These are phyloP conservation scores for Geotrichum klebahnii DNA, from an alignment of 1,139 yeast genomes.

Conservation along the genomic window DNA sequence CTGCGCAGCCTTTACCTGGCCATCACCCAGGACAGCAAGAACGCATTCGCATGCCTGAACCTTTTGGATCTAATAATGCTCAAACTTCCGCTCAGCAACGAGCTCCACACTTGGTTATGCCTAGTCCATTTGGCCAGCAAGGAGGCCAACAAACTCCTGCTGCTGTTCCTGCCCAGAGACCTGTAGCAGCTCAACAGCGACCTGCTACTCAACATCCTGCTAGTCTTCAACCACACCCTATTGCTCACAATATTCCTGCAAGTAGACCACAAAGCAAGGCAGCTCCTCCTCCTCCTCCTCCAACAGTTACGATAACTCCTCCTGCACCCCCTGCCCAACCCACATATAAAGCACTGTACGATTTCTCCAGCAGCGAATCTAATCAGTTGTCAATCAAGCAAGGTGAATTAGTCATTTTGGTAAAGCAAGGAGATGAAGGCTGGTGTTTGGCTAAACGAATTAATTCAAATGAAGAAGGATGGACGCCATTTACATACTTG, in stretches of 20 bases:
- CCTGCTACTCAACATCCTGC: constrained; percentile 30
- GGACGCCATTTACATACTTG: constrained; percentile 95
- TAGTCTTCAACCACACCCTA: constrained; percentile 62
- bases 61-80: constrained; percentile 15
- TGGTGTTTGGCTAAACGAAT: constrained; percentile 86
- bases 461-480: constrained; percentile 79
- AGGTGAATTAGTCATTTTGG: constrained; percentile 69
- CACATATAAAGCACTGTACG: constrained; percentile 80
- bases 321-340: constrained; percentile 63
- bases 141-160: constrained; percentile 35
- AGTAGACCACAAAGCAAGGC: constrained; percentile 24
- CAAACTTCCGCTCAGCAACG: constrained; percentile 21
- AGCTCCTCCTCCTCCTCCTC: constrained; percentile 39
- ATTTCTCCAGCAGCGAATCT: constrained; percentile 81
- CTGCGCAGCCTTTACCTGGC: constrained; percentile 22
- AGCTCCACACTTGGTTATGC: constrained; percentile 27
- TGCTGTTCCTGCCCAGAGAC: constrained; percentile 32
- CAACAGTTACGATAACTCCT: constrained; percentile 69
- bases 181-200: constrained; percentile 26
- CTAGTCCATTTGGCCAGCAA: constrained; percentile 25
- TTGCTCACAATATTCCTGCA: too few species aligned
- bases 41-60: constrained; percentile 7
- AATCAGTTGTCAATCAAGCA: constrained; percentile 72
- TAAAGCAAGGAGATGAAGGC: constrained; percentile 68
- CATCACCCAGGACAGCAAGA: neutral